Percentiles rank a stretch among this genome's conserved stretches.
Evolutionary conservation across 306 rosid genomes (phyloP).

Genomic region (Prunus persica): DNA sequence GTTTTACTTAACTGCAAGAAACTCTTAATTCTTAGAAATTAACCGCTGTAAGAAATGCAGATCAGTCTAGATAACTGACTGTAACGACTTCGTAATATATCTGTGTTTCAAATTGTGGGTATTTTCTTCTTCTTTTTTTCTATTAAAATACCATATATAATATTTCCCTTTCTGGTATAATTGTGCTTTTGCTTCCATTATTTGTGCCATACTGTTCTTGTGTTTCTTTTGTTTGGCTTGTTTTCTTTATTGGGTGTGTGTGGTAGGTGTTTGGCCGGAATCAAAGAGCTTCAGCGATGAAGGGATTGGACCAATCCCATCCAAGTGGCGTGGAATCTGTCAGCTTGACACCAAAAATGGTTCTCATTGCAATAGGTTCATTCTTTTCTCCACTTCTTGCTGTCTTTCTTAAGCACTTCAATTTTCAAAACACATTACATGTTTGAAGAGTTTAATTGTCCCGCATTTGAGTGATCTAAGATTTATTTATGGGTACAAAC

Average conservation of each 20-base stretch:
- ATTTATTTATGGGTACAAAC: too few species aligned
- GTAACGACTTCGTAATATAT: too few species aligned
- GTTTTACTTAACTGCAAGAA: not conserved
- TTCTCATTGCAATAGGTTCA: conserved; percentile 55
- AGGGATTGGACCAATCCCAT: conserved; percentile 59
- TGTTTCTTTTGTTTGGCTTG: not conserved
- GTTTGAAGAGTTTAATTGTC: not conserved
- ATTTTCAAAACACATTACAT: not conserved
- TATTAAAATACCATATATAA: too few species aligned
- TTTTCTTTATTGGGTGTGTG: not conserved
- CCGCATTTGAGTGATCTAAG: not conserved
- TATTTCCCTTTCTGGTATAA: not conserved
- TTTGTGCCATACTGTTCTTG: not conserved
- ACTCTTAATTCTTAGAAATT: not conserved
- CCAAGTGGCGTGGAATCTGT: conserved; percentile 65
- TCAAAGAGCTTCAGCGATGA: conserved; percentile 59
- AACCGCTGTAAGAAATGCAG: not conserved
- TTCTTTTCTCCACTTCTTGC: conserved; percentile 1
- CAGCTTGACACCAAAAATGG: conserved; percentile 26
- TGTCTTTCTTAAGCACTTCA: not conserved
- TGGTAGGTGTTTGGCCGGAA: conserved; percentile 72
- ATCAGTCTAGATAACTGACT: not conserved
- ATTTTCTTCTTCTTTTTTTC: not conserved
- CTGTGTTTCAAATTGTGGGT: not conserved
- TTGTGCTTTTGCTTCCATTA: not conserved